A percentile compares a stretch with the other conserved stretches of the same genome.
Evolutionary conservation across 1,284 basidiomycete genomes (phyloP).

Genomic region (Microbotryum violaceum): DNA sequence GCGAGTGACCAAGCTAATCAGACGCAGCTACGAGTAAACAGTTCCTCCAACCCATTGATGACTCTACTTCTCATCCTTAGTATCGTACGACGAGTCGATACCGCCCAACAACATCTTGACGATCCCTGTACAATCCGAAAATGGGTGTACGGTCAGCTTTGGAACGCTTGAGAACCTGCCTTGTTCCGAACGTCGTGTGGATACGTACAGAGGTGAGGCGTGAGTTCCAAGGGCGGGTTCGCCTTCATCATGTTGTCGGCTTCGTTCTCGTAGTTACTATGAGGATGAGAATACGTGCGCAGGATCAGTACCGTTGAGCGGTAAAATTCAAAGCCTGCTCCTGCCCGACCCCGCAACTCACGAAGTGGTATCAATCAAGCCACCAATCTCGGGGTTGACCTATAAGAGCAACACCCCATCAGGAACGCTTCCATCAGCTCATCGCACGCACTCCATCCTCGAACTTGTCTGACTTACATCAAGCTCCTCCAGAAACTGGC

Average conservation of each 20-base stretch:
- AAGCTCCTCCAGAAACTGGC: conserved; percentile 43
- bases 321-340: too few species aligned
- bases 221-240: neutral
- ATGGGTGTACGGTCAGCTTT: neutral
- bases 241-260: conserved; percentile 7
- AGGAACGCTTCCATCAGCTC: neutral
- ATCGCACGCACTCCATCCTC: neutral
- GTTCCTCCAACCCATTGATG: too few species aligned
- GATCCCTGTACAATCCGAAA: neutral
- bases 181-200: too few species aligned
- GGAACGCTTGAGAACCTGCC: too few species aligned
- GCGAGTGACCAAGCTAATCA: too few species aligned
- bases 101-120: conserved; percentile 16
- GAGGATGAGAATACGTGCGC: neutral
- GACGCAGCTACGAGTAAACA: too few species aligned
- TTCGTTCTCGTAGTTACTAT: conserved; percentile 4
- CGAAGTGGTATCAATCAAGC: conserved; percentile 43
- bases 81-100: conserved; percentile 7
- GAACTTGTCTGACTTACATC: conserved; percentile 33
- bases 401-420: neutral
- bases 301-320: too few species aligned
- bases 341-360: too few species aligned
- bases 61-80: neutral
- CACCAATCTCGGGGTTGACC: conserved; percentile 42
- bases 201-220: conserved; percentile 6